A percentile compares a stretch with the other conserved stretches of the same genome.
Evolutionary conservation across 2,329 filamentous ascomycete genomes (phyloP).

Genomic region (Paraphaeosphaeria minitans): DNA sequence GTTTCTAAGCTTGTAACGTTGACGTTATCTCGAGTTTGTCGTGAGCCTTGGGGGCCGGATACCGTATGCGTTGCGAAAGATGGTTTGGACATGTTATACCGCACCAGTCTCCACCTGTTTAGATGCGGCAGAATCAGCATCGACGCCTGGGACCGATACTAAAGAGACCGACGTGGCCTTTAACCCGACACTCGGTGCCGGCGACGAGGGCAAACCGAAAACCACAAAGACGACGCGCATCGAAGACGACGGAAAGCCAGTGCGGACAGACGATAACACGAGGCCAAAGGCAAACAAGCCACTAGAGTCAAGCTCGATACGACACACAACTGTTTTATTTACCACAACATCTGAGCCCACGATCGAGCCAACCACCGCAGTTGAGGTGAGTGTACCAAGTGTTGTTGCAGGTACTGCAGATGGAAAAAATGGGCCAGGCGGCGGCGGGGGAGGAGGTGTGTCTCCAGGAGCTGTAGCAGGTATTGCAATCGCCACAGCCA

Average conservation of each 20-base stretch:
- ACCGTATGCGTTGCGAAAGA: constrained; percentile 1
- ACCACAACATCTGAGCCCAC: not conserved
- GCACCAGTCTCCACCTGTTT: not conserved
- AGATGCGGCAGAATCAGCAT: not conserved
- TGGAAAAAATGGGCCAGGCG: constrained; percentile 3
- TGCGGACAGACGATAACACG: not conserved
- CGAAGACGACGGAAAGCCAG: not conserved
- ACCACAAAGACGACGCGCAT: not conserved
- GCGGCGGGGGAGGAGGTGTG: constrained; percentile 12
- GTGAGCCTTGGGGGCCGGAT: not conserved
- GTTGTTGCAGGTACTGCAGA: not conserved
- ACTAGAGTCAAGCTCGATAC: not conserved
- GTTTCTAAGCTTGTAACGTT: not conserved
- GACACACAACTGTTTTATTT: not conserved
- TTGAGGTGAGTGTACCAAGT: not conserved
- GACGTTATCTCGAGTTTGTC: not conserved
- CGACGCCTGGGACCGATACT: not conserved
- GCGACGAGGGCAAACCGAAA: not conserved
- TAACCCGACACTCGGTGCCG: not conserved
- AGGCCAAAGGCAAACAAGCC: not conserved
- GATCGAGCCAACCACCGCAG: not conserved
- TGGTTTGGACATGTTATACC: not conserved
- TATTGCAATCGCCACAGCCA: constrained; percentile 28
- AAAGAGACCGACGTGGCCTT: too few species aligned
- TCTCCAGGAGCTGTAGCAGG: constrained; percentile 27